Conservation (phyloP, 1,284 basidiomycete species). For the Heterobasidion irregulare region DNA sequence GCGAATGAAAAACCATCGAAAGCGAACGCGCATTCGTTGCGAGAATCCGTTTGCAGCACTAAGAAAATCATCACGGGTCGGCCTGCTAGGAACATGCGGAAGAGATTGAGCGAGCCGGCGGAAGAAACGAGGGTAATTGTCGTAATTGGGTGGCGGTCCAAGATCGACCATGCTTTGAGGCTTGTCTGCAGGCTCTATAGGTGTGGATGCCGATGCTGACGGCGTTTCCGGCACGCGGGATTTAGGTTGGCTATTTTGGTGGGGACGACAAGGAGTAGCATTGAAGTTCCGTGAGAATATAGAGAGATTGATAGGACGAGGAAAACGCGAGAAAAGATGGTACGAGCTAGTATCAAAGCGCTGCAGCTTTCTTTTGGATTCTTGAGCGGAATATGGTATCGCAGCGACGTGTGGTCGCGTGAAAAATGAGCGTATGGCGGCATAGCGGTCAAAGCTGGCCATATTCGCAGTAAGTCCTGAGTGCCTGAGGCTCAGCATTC, state of each 20-base stretch:
- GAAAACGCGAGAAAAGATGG: background rate
- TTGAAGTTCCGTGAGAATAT: background rate
- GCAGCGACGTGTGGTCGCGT: background rate
- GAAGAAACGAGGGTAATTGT: conserved; percentile 78
- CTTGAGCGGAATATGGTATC: background rate
- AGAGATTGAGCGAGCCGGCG: conserved; percentile 65
- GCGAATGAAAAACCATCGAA: conserved; percentile 97
- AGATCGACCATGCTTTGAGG: background rate
- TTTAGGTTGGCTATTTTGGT: background rate
- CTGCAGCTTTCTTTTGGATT: background rate
- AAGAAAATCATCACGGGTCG: conserved; percentile 84
- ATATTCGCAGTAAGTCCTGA: background rate
- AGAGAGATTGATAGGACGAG: background rate
- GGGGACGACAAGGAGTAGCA: background rate
- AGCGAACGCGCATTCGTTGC: conserved; percentile 85
- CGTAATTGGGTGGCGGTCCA: conserved; percentile 15
- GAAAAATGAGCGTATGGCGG: background rate
- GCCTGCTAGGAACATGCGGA: conserved; percentile 67
- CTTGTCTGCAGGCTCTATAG: background rate
- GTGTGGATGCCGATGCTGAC: background rate
- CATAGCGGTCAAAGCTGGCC: background rate
- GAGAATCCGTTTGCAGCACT: conserved; percentile 83
- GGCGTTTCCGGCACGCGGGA: background rate
- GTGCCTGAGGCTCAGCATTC: background rate
- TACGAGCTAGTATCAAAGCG: background rate